Evolutionary conservation across 306 rosid species (phyloP).

Genomic region (Citrullus mucosospermus): DNA sequence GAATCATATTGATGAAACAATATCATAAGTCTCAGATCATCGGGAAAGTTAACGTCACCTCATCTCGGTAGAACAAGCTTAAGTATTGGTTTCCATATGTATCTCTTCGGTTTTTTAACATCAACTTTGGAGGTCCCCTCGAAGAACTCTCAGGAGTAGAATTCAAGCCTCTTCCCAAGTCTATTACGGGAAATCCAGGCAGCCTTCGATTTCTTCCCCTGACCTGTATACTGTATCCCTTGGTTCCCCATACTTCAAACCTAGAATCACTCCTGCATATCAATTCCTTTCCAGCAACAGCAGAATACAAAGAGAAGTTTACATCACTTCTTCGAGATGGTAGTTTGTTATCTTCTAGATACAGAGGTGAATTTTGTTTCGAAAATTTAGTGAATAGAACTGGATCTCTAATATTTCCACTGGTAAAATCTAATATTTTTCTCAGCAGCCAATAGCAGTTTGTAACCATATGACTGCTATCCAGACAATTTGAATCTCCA

Average conservation of each 20-base stretch:
- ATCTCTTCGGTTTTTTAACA: constrained; percentile 23
- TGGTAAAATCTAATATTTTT: constrained; percentile 74
- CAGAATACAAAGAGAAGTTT: constrained; percentile 74
- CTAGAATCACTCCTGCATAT: constrained; percentile 60
- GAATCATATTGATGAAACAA: neutral
- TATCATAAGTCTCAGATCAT: neutral
- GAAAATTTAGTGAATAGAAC: constrained; percentile 65
- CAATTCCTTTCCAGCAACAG: constrained; percentile 66
- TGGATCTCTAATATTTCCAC: constrained; percentile 50
- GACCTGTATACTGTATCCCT: constrained; percentile 61
- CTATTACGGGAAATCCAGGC: constrained; percentile 64
- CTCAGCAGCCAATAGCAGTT: constrained; percentile 77
- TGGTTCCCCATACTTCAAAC: constrained; percentile 84
- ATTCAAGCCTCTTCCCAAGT: constrained; percentile 53
- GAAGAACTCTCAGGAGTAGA: constrained; percentile 26
- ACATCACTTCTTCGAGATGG: constrained; percentile 89
- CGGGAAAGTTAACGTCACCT: constrained; percentile 32
- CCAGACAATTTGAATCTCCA: constrained; percentile 96
- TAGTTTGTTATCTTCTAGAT: constrained; percentile 59
- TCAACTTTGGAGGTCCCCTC: constrained; percentile 14
- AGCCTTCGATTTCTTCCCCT: constrained; percentile 82
- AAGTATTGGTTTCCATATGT: constrained; percentile 48
- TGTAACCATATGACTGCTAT: constrained; percentile 95
- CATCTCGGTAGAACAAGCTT: constrained; percentile 64
- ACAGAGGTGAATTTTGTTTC: constrained; percentile 34